phyloP scores from a whole-genome alignment of 2,329 filamentous ascomycete genomes.

The Scedosporium aurantiacum region DNA sequence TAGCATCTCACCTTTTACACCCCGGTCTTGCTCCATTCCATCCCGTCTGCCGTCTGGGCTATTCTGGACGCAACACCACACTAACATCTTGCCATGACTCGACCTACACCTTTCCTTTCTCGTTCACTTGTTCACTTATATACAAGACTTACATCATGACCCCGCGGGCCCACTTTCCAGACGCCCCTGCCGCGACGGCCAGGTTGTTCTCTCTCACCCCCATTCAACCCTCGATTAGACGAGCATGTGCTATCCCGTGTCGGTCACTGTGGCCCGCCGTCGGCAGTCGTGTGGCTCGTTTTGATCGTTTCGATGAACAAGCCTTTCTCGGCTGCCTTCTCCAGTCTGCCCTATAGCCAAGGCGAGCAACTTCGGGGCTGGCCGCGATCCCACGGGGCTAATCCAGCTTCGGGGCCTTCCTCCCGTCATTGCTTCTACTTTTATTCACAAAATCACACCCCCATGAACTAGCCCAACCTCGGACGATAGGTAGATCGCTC shows the following conservation, averaged over 20 bases:
- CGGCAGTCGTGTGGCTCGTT: neutral
- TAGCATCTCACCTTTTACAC: neutral
- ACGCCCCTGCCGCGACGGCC: neutral
- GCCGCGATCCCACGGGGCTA: neutral
- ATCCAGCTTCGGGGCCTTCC: neutral
- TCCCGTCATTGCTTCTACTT: neutral
- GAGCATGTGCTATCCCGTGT: neutral
- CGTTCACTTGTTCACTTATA: no score
- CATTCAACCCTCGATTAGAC: neutral
- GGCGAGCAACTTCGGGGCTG: neutral
- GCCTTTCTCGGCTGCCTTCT: neutral
- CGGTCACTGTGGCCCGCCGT: neutral
- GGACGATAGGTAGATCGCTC: no score
- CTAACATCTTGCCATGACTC: neutral
- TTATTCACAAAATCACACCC: neutral
- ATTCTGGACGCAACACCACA: neutral
- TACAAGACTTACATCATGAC: neutral
- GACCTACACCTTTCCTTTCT: neutral
- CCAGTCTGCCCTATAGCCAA: neutral
- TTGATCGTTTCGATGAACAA: neutral
- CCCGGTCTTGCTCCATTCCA: neutral
- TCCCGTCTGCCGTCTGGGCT: neutral
- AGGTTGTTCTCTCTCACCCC: neutral
- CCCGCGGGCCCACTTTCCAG: neutral
- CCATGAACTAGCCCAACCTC: neutral